These are phyloP conservation scores for Tolypocladium endophyticum DNA, from an alignment of 2,329 filamentous ascomycete species.

Conservation along the genomic window DNA sequence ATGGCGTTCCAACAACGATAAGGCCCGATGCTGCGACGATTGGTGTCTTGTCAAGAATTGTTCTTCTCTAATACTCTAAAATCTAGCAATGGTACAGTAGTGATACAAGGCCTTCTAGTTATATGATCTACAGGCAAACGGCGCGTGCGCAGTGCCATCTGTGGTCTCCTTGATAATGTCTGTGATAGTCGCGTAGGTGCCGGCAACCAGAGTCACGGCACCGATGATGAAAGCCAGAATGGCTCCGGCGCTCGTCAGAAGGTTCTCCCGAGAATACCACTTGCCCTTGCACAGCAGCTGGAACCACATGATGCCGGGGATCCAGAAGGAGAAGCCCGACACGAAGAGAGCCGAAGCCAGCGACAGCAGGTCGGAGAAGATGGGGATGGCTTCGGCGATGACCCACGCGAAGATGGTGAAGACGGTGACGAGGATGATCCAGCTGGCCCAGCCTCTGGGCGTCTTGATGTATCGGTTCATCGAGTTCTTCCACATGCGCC, in stretches of 20 bases:
- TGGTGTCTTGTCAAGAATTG: too few species aligned
- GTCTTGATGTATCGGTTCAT: conserved; percentile 37
- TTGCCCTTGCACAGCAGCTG: conserved; percentile 8
- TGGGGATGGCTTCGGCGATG: conserved; percentile 61
- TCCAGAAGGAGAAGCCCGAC: conserved; percentile 18
- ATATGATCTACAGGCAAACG: conserved; percentile 9
- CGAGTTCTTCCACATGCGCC: conserved; percentile 30
- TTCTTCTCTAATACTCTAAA: not conserved
- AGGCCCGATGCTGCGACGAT: too few species aligned
- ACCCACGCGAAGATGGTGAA: conserved; percentile 57
- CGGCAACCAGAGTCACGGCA: conserved; percentile 14
- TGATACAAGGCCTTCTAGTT: not conserved
- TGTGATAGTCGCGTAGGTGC: conserved; percentile 17
- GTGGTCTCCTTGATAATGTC: conserved; percentile 14
- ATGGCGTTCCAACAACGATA: not conserved
- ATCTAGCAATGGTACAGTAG: not conserved
- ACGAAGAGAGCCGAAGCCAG: conserved; percentile 38
- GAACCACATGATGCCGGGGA: conserved; percentile 13
- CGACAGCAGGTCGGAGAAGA: conserved; percentile 57
- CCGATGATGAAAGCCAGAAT: conserved; percentile 17
- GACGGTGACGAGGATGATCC: conserved; percentile 45
- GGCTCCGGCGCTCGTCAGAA: conserved; percentile 12
- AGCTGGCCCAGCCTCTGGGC: conserved; percentile 35
- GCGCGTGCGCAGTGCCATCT: conserved; percentile 6
- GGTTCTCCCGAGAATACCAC: conserved; percentile 14